Conservation (phyloP, 75 land plant genomes). For the Chamaecyparis obtusa region DNA sequence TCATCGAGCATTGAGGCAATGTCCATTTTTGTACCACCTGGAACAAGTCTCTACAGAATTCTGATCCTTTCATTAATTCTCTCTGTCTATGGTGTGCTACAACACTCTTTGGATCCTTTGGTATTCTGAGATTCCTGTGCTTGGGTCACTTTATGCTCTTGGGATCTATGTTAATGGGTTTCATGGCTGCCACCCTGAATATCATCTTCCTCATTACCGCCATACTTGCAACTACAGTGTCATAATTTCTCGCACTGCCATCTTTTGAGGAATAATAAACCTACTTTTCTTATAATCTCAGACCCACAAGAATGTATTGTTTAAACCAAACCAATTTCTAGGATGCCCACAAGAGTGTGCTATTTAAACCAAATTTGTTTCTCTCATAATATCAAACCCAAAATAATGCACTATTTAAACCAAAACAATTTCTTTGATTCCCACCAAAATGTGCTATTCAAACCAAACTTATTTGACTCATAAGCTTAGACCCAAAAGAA, state of each 20-base stretch:
- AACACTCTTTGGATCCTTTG: conserved; percentile 86
- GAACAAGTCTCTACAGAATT: conserved; percentile 77
- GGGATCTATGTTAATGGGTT: conserved; percentile 60
- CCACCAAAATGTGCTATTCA: too few species aligned
- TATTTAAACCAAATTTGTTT: too few species aligned
- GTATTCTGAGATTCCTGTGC: conserved; percentile 68
- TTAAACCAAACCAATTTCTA: too few species aligned
- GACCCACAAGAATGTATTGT: too few species aligned
- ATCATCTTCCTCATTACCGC: conserved; percentile 71
- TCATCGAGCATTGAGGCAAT: conserved; percentile 92
- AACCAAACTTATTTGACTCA: too few species aligned
- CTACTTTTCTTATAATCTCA: too few species aligned
- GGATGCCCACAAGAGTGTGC: too few species aligned
- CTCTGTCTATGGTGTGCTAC: conserved; percentile 82
- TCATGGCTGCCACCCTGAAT: conserved; percentile 64
- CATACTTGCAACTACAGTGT: conserved; percentile 13
- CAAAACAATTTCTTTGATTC: too few species aligned
- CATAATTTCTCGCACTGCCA: neutral
- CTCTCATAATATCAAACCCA: too few species aligned
- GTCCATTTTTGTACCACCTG: conserved; percentile 93
- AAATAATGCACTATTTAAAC: too few species aligned
- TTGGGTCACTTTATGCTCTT: conserved; percentile 56
- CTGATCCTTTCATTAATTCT: conserved; percentile 77
- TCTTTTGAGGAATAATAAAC: neutral
- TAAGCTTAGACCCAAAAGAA: too few species aligned